These are phyloP conservation scores for Peltaster fructicola DNA, from an alignment of 2,329 filamentous ascomycete genomes.

Conservation along the genomic window DNA sequence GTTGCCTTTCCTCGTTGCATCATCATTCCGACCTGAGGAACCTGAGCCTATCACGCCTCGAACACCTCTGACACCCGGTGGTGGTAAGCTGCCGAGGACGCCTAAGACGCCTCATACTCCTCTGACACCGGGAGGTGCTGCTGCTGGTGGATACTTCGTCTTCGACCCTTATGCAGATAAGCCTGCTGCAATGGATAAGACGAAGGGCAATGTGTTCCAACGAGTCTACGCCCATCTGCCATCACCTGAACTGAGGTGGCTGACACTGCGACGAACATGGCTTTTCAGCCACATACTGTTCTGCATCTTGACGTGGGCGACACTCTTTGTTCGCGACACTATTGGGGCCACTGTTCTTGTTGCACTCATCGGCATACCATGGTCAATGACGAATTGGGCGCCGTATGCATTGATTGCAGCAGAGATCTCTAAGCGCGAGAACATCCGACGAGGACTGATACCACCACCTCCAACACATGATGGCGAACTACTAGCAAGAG, in stretches of 20 bases:
- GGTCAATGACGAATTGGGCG: constrained; percentile 86
- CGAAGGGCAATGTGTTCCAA: constrained; percentile 2
- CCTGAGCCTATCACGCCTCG: constrained; percentile 23
- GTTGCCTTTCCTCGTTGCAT: constrained; percentile 69
- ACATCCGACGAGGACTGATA: constrained; percentile 37
- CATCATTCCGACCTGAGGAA: constrained; percentile 44
- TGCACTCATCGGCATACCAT: constrained; percentile 70
- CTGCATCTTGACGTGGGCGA: constrained; percentile 61
- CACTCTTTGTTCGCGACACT: constrained; percentile 58
- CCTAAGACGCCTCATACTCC: constrained; percentile 16
- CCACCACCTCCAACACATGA: constrained; percentile 19
- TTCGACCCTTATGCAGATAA: constrained; percentile 6
- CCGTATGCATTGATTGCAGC: constrained; percentile 90
- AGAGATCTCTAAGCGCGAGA: constrained; percentile 72
- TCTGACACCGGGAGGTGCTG: constrained; percentile 9
- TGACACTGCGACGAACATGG: constrained; percentile 82
- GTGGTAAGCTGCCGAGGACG: constrained; percentile 5
- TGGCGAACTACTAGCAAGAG: constrained; percentile 22
- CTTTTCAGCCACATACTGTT: constrained; percentile 73
- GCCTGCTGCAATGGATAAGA: constrained; percentile 2
- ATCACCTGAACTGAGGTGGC: constrained; percentile 52
- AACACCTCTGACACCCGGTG: constrained; percentile 22
- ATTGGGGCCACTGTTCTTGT: constrained; percentile 59
- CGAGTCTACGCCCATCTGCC: constrained; percentile 3
- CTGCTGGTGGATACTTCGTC: constrained; percentile 11